Base-by-base conservation (phyloP, 2,329 filamentous ascomycete species). In the Pseudogymnoascus sp. region DNA sequence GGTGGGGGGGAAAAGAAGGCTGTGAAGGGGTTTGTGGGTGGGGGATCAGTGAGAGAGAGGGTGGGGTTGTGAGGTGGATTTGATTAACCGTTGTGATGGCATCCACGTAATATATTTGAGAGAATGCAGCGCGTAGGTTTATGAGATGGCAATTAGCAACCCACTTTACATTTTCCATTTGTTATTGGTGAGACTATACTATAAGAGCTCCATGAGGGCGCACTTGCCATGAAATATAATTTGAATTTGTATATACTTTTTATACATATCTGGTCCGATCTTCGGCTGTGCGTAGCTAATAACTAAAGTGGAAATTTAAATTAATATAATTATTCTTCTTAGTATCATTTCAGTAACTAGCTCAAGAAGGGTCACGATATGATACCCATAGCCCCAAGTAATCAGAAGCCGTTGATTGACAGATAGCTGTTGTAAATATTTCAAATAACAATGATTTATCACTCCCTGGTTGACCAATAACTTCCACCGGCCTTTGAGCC, bases 1-100 rank as follows among this genome's bases (percentile, higher is more conserved):
- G n/a, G 38, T n/a, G 37, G n/a, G 14, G n/a, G n/a, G 4, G 28
- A 14, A 10, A 38, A 59, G 56, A 7, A 0, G 31, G 56, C 16
- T 21, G 56, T 59, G 7, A 59, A 36, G 16, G 56, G n/a, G 16
- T 60, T 37, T 60, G 56, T 60, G 6, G 56, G 56, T n/a, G 56
- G 56, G 18, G 56, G 56, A 2, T 60, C 59, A 3, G 59, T 60
- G 59, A 38, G 59, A 12, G 59, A 60, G 28, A 60, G 16, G 34
- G 59, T 56, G 4, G 46, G 25, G 10, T 5, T 56, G 5, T 56
- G n/a, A 56, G 25, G 4, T 56, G 46, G 2, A 3, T 53, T 31
- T 31, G 14, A 53, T 31, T 5, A 18, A 16, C 4, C 18, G 14
- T 12, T 31, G n/a, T 12, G 8, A 18, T 34, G 2, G n/a, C 12